Conservation (phyloP, 2,329 filamentous ascomycete species). For the Podosphaera xanthii region DNA sequence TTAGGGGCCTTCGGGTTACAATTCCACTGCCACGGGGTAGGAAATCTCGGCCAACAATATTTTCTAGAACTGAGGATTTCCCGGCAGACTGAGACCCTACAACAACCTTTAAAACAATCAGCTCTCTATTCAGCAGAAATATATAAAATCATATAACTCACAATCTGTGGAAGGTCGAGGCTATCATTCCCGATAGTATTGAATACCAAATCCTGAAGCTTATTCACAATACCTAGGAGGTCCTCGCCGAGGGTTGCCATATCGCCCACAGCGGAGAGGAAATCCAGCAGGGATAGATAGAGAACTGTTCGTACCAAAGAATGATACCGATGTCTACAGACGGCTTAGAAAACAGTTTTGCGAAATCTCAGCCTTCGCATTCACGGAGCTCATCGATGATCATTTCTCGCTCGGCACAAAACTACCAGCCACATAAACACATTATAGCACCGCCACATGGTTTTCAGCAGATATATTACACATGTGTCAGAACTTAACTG, state of each 20-base stretch:
- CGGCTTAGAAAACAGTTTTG: too few relatives aligned
- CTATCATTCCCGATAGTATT: conserved; percentile 99
- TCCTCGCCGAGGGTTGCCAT: conserved; percentile 96
- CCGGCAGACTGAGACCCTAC: conserved; percentile 96
- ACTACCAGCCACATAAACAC: too few relatives aligned
- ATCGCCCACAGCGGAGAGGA: conserved; percentile 1
- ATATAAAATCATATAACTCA: conserved; percentile 25
- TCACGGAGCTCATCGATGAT: too few relatives aligned
- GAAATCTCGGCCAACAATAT: conserved; percentile 95
- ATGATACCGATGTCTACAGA: too few relatives aligned
- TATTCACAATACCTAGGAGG: conserved; percentile 86
- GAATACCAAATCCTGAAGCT: conserved; percentile 94
- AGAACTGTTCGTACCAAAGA: too few relatives aligned
- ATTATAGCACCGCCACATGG: too few relatives aligned
- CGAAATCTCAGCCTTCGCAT: too few relatives aligned
- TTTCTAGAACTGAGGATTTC: conserved; percentile 95
- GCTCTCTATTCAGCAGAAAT: conserved; percentile 6
- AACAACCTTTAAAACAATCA: conserved; percentile 44
- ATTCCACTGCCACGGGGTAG: conserved; percentile 90
- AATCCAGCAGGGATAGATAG: not conserved
- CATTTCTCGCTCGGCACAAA: too few relatives aligned
- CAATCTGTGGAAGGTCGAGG: conserved; percentile 91
- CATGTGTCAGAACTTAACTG: too few relatives aligned
- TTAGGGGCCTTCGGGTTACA: conserved; percentile 79
- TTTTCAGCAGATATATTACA: too few relatives aligned